Conservation (phyloP, 495 filamentous ascomycete species). For the Choiromyces venosus region DNA sequence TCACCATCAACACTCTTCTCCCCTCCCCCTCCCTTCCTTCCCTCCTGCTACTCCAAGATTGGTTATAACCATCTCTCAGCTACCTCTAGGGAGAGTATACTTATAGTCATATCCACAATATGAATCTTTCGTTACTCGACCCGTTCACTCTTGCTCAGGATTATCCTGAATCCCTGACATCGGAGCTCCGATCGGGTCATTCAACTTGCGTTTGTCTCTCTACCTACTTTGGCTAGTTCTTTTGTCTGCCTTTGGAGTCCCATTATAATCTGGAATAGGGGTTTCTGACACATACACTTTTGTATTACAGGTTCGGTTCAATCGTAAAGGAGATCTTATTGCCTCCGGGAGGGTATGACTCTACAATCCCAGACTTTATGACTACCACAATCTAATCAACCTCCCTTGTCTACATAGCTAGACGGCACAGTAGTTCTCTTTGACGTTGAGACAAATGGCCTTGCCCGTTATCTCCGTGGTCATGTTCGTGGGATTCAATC, state of each 20-base stretch:
- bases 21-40: background rate
- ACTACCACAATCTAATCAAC: slow-evolving; percentile 20
- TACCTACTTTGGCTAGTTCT: slow-evolving; percentile 23
- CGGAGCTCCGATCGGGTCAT: slow-evolving; percentile 69
- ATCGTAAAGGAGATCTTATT: slow-evolving; percentile 84
- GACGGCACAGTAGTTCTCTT: slow-evolving; percentile 94
- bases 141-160: slow-evolving; percentile 87
- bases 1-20: background rate
- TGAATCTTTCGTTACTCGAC: slow-evolving; percentile 76
- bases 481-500: slow-evolving; percentile 88
- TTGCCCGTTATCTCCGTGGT: slow-evolving; percentile 85
- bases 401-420: slow-evolving; percentile 46
- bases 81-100: background rate
- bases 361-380: slow-evolving; percentile 6
- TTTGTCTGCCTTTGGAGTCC: background rate
- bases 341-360: slow-evolving; percentile 74
- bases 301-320: slow-evolving; percentile 64
- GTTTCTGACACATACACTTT: slow-evolving; percentile 52
- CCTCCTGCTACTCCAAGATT: background rate
- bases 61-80: background rate
- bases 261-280: slow-evolving; percentile 50
- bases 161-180: slow-evolving; percentile 82
- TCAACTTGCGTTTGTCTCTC: slow-evolving; percentile 47
- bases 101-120: slow-evolving; percentile 39
- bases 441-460: slow-evolving; percentile 92